Evolutionary conservation across 108 stramenopile genomes (phyloP).

Genomic region (Discostella stelligeroides): DNA sequence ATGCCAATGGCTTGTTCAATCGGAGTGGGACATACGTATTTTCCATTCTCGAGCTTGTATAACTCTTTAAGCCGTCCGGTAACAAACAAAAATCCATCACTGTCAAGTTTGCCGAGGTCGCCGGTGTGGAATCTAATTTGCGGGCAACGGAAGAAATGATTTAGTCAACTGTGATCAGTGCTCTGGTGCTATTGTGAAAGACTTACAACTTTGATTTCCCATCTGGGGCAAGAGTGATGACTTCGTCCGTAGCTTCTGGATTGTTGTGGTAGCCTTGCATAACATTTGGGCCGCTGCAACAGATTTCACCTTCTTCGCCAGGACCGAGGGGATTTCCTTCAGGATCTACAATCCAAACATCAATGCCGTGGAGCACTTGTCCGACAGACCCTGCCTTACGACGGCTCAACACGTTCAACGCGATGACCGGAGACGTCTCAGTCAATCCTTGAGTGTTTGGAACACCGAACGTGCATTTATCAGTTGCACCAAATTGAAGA

Average conservation of each 20-base stretch:
- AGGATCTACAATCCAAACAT: conserved; percentile 69
- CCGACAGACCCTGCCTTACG: conserved; percentile 81
- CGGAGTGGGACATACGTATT: conserved; percentile 94
- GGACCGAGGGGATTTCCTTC: conserved; percentile 60
- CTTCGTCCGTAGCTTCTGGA: conserved; percentile 89
- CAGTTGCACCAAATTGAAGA: conserved; percentile 42
- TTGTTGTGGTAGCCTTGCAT: conserved; percentile 95
- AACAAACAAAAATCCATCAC: conserved; percentile 74
- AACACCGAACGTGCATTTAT: conserved; percentile 67
- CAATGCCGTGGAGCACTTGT: conserved; percentile 71
- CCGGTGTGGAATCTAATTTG: conserved; percentile 84
- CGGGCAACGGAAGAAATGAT: neutral
- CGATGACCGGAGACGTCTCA: conserved; percentile 76
- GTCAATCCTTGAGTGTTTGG: conserved; percentile 83
- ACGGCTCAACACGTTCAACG: conserved; percentile 67
- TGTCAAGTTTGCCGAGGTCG: conserved; percentile 75
- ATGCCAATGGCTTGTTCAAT: conserved; percentile 92
- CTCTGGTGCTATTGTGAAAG: neutral
- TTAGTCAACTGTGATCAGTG: neutral
- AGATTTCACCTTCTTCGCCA: conserved; percentile 92
- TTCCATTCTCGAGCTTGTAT: conserved; percentile 98
- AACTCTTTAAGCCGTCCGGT: conserved; percentile 92
- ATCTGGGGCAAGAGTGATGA: conserved; percentile 83
- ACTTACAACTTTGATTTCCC: conserved; percentile 84
- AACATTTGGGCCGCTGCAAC: conserved; percentile 88